A percentile compares a stretch with the other conserved stretches of the same genome.
Conservation (phyloP, 441 rosid genomes). For the Omphalea diandra region DNA sequence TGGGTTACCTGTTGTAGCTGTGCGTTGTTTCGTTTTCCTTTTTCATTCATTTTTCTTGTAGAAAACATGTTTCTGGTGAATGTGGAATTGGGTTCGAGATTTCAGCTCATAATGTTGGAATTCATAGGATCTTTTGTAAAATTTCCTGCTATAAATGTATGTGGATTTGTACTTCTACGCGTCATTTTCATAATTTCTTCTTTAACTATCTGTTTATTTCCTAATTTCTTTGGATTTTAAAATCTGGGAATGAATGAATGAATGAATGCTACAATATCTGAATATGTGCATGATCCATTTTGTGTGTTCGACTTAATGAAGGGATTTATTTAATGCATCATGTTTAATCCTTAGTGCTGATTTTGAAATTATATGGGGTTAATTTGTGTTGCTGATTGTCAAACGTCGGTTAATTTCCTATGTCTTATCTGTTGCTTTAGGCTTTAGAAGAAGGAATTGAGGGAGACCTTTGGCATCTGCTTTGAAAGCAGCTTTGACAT, state of each 20-base stretch:
- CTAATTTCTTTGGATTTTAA: conserved; percentile 14
- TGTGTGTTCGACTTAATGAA: conserved; percentile 23
- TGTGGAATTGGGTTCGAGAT: conserved; percentile 23
- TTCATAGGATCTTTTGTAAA: conserved; percentile 9
- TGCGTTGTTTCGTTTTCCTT: conserved; percentile 23
- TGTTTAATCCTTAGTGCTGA: neutral
- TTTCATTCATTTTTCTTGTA: neutral
- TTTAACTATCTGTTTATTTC: conserved; percentile 9
- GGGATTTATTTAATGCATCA: conserved; percentile 7
- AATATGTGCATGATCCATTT: no score
- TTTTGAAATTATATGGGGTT: neutral
- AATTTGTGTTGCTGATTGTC: conserved; percentile 13
- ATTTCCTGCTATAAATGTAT: conserved; percentile 14
- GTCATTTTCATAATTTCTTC: neutral
- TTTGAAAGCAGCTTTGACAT: conserved; percentile 27
- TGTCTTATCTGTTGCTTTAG: conserved; percentile 29
- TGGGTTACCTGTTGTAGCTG: conserved; percentile 28
- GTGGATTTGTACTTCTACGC: conserved; percentile 20
- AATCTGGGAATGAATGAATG: conserved; percentile 10
- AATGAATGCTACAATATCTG: neutral
- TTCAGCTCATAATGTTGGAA: conserved; percentile 24
- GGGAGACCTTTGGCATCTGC: conserved; percentile 22
- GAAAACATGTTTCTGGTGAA: conserved; percentile 4
- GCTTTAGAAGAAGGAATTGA: conserved; percentile 24
- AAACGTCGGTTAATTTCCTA: conserved; percentile 17